Percentiles rank a stretch among this genome's conserved stretches.
phyloP scores from a whole-genome alignment of 306 rosid genomes.

The Trifolium pratense region DNA sequence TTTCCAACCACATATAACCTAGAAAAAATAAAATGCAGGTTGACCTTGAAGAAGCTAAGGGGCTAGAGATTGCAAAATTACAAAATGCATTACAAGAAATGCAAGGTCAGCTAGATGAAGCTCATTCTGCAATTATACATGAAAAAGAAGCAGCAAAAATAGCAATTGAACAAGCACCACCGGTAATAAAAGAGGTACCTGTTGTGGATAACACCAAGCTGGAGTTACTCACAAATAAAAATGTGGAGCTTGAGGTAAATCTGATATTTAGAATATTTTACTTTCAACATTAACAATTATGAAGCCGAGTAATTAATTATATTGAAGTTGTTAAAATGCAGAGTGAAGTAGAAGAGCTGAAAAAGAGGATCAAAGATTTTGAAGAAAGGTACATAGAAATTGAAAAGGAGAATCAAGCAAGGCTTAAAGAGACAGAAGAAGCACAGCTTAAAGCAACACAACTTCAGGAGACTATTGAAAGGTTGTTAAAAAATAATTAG shows the following conservation, averaged over 20 bases:
- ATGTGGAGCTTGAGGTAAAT: constrained; percentile 71
- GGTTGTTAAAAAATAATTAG: constrained; percentile 49
- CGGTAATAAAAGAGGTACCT: constrained; percentile 83
- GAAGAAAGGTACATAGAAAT: constrained; percentile 57
- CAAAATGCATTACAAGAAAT: constrained; percentile 68
- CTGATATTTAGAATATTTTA: constrained; percentile 11
- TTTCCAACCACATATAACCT: constrained; percentile 36
- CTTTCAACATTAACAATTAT: constrained; percentile 7
- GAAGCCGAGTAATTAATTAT: constrained; percentile 13
- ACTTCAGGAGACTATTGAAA: constrained; percentile 80
- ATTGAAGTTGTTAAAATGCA: constrained; percentile 43
- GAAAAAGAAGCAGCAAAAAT: constrained; percentile 88
- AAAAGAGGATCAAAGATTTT: constrained; percentile 64
- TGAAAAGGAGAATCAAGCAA: constrained; percentile 59
- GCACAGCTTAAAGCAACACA: constrained; percentile 65
- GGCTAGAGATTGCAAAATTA: constrained; percentile 72
- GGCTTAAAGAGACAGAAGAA: constrained; percentile 77
- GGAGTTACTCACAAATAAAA: constrained; percentile 67
- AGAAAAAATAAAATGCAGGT: constrained; percentile 49
- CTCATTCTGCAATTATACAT: constrained; percentile 61
- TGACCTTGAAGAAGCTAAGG: constrained; percentile 88
- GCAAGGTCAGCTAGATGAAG: constrained; percentile 75
- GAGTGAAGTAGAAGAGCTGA: constrained; percentile 67
- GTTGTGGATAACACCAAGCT: constrained; percentile 76
- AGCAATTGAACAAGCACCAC: constrained; percentile 87